Percentiles rank a stretch among this genome's conserved stretches.
Evolutionary conservation across 768 basidiomycete genomes (phyloP).

Genomic region (Tylopilus sp.): DNA sequence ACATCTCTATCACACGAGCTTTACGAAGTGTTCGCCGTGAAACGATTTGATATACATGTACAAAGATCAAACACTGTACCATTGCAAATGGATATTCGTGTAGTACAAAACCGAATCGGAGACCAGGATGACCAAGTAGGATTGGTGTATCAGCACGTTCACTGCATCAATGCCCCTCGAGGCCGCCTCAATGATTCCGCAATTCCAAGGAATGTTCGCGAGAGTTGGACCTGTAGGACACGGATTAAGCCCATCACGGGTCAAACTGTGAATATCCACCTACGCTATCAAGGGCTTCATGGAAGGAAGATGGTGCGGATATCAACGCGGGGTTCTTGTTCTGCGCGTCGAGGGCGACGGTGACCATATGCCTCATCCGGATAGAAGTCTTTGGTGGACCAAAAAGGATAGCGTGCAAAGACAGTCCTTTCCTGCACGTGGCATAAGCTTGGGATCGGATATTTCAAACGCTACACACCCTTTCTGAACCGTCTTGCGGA

Average conservation of each 20-base stretch:
- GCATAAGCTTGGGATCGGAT: not conserved
- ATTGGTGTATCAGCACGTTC: too few relatives aligned
- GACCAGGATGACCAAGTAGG: not conserved
- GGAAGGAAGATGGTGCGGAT: conserved; percentile 42
- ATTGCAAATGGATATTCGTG: not conserved
- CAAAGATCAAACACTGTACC: not conserved
- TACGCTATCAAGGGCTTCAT: conserved; percentile 50
- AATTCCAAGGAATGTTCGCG: conserved; percentile 53
- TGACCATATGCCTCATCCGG: conserved; percentile 43
- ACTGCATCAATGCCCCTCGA: conserved; percentile 43
- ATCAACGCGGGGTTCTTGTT: conserved; percentile 25
- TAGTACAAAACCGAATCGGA: not conserved
- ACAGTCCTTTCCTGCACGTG: conserved; percentile 44
- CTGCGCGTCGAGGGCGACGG: conserved; percentile 46
- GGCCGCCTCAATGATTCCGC: conserved; percentile 55
- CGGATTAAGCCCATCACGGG: not conserved
- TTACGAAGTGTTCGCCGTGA: conserved; percentile 4
- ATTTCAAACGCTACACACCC: conserved; percentile 34
- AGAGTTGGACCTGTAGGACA: conserved; percentile 42
- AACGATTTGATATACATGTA: not conserved
- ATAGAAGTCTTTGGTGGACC: conserved; percentile 32
- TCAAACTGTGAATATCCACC: conserved; percentile 3
- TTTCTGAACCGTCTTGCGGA: conserved; percentile 33
- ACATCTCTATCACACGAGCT: conserved; percentile 8
- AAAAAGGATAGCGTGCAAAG: conserved; percentile 56